Evolutionary conservation across 306 rosid genomes (phyloP), one percentile per base, ranked within the genome.

Genomic region (Erythrophleum fordii): DNA sequence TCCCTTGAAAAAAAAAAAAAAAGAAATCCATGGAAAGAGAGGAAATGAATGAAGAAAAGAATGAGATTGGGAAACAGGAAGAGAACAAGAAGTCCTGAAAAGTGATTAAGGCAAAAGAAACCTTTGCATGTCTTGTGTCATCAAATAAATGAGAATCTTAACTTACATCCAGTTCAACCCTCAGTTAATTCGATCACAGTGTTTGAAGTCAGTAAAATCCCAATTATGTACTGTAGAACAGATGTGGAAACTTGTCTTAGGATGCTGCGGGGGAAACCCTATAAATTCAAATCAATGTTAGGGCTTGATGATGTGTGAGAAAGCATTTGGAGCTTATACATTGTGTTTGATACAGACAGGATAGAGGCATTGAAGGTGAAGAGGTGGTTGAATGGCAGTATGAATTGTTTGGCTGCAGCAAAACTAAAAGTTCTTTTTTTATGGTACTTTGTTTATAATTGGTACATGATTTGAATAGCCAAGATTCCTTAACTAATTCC

Each of bases 41-140:
- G 72, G n/a, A 77, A 49, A 65, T 29, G 65, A 65, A 49, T 75
- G 65, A 64, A 45, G 28, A 77, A 34, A 77, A 18, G 28, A 77
- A 8, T 49, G 41, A 65, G 17, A 37, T 5, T 37, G 52, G 28
- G 31, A 13, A 46, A 65, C 28, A 66, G 66, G 8, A 46, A 68
- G 69, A 28, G 8, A 61, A 23, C 52, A 23, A 58, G 53, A 37
- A 58, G 9, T 35, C 31, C 39, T 37, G 56, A 25, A 12, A 53
- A 77, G 46, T 25, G 42, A 41, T 78, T 8, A 1, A 61, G 18
- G 68, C 20, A 20, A 68, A 67, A 34, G 58, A 67, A 16, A n/a
- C 55, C 26, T n/a, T 58, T 48, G 20, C 69, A 18, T 69, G 35
- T 20, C 48, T 12, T 8, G 23, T 41, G 34, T 56, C 49, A 34